phyloP scores from a whole-genome alignment of 306 rosid genomes.

The Cicer yamashitae region DNA sequence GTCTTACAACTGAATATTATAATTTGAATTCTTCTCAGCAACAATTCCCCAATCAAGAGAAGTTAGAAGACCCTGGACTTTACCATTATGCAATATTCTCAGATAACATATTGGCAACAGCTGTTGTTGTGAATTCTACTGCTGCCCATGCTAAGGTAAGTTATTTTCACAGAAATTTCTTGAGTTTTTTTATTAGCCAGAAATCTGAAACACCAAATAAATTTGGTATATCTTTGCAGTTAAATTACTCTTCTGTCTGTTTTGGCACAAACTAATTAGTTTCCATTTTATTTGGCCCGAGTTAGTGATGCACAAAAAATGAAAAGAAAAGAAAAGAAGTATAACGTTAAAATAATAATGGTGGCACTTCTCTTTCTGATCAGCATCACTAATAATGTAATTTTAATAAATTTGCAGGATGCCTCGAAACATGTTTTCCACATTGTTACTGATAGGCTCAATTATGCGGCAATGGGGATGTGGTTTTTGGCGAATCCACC shows the following conservation, averaged over 20 bases:
- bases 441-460: conserved; percentile 89
- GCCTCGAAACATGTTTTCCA: conserved; percentile 86
- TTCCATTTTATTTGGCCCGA: conserved; percentile 25
- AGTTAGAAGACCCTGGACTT: conserved; percentile 71
- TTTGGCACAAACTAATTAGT: conserved; percentile 20
- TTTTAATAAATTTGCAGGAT: conserved; percentile 62
- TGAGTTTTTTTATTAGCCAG: conserved; percentile 21
- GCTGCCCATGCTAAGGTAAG: conserved; percentile 73
- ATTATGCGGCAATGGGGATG: conserved; percentile 98
- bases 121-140: conserved; percentile 89
- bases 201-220: conserved; percentile 26
- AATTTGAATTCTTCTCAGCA: conserved; percentile 71
- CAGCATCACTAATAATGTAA: conserved; percentile 33
- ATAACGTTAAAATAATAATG: not conserved
- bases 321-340: not conserved
- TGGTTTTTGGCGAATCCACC: conserved; percentile 94
- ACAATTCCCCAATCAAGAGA: conserved; percentile 73
- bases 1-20: conserved; percentile 89
- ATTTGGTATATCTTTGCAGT: conserved; percentile 6
- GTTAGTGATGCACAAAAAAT: no score
- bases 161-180: not conserved
- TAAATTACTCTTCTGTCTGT: not conserved
- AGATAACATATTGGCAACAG: conserved; percentile 88
- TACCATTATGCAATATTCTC: conserved; percentile 92
- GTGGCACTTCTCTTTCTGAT: conserved; percentile 32